Evolutionary conservation across 495 filamentous ascomycete species (phyloP).

Genomic region (Penicillium arizonense): DNA sequence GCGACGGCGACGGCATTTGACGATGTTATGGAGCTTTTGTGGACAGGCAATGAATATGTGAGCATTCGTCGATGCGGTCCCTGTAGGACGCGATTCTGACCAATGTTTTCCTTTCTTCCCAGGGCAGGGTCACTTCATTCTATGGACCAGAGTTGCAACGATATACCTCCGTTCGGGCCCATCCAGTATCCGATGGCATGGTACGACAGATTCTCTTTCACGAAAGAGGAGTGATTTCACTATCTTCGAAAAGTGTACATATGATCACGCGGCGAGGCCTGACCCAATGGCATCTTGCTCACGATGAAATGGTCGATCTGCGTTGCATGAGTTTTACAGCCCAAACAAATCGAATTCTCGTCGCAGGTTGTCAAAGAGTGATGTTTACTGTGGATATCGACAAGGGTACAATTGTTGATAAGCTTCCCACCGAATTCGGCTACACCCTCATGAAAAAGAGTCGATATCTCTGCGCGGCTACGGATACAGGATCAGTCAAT

Average conservation of each 20-base stretch:
- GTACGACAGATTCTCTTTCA: conserved; percentile 82
- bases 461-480: conserved; percentile 88
- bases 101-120: conserved; percentile 4
- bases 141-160: conserved; percentile 75
- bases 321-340: conserved; percentile 93
- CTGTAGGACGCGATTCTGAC: background rate
- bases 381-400: conserved; percentile 92
- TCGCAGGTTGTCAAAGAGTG: conserved; percentile 77
- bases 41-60: conserved; percentile 89
- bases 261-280: conserved; percentile 78
- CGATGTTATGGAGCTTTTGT: conserved; percentile 80
- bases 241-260: conserved; percentile 77
- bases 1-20: conserved; percentile 82
- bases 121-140: conserved; percentile 86
- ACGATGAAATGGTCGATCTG: conserved; percentile 75
- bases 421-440: conserved; percentile 68
- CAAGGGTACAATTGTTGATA: conserved; percentile 74
- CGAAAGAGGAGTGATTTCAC: conserved; percentile 79
- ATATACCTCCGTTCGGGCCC: conserved; percentile 75
- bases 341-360: conserved; percentile 78
- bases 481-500: conserved; percentile 77
- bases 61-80: conserved; percentile 21
- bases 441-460: conserved; percentile 91
- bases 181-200: conserved; percentile 63
- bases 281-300: conserved; percentile 81